A percentile compares a stretch with the other conserved stretches of the same genome.
These are phyloP conservation scores for Piloderma croceum DNA, from an alignment of 768 basidiomycete species.

Conservation along the genomic window DNA sequence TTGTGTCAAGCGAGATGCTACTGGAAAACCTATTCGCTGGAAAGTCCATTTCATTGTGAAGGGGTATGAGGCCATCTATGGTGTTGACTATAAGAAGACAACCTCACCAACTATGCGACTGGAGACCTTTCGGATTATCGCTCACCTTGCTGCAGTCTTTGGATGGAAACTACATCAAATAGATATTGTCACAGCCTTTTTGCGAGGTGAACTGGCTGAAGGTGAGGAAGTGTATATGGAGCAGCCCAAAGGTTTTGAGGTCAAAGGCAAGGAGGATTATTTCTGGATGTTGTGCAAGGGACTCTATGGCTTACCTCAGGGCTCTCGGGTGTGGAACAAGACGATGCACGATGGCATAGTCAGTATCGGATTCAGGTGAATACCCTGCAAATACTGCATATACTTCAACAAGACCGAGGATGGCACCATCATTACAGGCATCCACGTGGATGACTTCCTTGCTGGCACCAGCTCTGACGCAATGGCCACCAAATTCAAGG, in stretches of 20 bases:
- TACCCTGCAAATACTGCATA: slow-evolving; percentile 28
- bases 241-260: slow-evolving; percentile 25
- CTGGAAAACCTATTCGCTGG: slow-evolving; percentile 19
- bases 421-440: slow-evolving; percentile 22
- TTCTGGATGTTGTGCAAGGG: slow-evolving; percentile 15
- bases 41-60: slow-evolving; percentile 38
- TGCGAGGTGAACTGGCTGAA: slow-evolving; percentile 20
- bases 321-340: slow-evolving; percentile 29
- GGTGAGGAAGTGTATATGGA: slow-evolving; percentile 32
- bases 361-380: slow-evolving; percentile 24
- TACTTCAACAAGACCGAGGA: slow-evolving; percentile 16
- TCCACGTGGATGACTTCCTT: slow-evolving; percentile 34
- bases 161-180: slow-evolving; percentile 35
- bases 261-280: slow-evolving; percentile 6
- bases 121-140: slow-evolving; percentile 33
- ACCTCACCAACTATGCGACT: slow-evolving; percentile 36
- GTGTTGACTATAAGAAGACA: slow-evolving; percentile 37
- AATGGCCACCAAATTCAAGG: slow-evolving; percentile 18
- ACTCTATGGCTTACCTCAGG: no score
- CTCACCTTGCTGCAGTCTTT: slow-evolving; percentile 28
- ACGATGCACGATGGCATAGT: slow-evolving; percentile 24
- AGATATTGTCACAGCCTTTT: slow-evolving; percentile 37
- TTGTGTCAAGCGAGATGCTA: no score
- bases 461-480: slow-evolving; percentile 10
- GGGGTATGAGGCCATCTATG: slow-evolving; percentile 37